These are phyloP conservation scores for Asterophora lycoperdoides DNA, from an alignment of 768 basidiomycete genomes.

Conservation along the genomic window DNA sequence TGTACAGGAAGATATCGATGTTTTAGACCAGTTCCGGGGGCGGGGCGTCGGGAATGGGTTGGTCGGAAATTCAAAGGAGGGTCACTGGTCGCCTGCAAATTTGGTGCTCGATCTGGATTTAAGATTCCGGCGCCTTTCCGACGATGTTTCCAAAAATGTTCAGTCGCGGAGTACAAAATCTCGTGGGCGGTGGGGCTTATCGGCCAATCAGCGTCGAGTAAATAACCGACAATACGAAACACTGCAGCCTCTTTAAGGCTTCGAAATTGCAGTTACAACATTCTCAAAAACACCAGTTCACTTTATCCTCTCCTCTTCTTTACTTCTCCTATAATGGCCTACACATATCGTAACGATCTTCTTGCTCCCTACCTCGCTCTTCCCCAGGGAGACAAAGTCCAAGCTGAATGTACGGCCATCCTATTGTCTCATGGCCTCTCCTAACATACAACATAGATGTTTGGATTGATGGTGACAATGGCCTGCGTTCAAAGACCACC, in stretches of 20 bases:
- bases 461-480: slow-evolving; percentile 96
- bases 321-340: slow-evolving; percentile 26
- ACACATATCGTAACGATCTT: slow-evolving; percentile 72
- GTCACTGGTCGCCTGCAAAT: no score
- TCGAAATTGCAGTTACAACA: slow-evolving; percentile 16
- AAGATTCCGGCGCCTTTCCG: slow-evolving; percentile 20
- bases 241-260: slow-evolving; percentile 18
- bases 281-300: slow-evolving; percentile 18
- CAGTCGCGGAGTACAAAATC: not conserved
- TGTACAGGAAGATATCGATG: not conserved
- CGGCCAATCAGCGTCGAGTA: slow-evolving; percentile 38
- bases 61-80: slow-evolving; percentile 5
- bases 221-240: slow-evolving; percentile 22
- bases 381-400: slow-evolving; percentile 85
- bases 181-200: slow-evolving; percentile 27
- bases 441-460: slow-evolving; percentile 58
- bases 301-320: slow-evolving; percentile 11
- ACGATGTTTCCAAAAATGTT: slow-evolving; percentile 9
- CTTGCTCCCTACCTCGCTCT: slow-evolving; percentile 88
- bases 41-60: not conserved
- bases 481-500: slow-evolving; percentile 95
- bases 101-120: slow-evolving; percentile 7
- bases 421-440: slow-evolving; percentile 7
- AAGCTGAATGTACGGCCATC: slow-evolving; percentile 79
- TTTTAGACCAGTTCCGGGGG: not conserved